A percentile compares a stretch with the other conserved stretches of the same genome.
Conservation (phyloP, 345 rosid species). For the Salix dunnii region DNA sequence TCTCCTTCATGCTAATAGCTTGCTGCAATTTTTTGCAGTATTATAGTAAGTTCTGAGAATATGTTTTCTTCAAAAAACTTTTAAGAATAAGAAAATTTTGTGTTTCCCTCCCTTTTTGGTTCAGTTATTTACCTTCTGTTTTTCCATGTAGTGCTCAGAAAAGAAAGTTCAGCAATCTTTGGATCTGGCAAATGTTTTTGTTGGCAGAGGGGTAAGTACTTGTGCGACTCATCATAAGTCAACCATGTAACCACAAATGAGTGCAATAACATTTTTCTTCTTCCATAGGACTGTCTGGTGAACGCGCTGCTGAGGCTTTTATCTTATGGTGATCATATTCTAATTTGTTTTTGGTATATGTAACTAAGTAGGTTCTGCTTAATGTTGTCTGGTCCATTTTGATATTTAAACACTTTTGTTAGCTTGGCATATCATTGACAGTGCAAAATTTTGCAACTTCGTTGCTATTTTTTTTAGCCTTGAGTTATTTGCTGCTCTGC, state of each 20-base stretch:
- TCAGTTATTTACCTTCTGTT: constrained; percentile 6
- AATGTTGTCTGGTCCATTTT: neutral
- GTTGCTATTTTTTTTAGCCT: constrained; percentile 3
- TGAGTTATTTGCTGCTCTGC: too few relatives aligned
- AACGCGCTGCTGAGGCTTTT: neutral
- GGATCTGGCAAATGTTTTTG: constrained; percentile 79
- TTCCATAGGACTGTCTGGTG: neutral
- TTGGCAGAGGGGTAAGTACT: constrained; percentile 78
- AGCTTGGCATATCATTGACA: neutral
- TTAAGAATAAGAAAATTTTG: neutral
- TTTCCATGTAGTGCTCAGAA: constrained; percentile 53
- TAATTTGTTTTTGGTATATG: neutral
- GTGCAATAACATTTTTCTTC: neutral
- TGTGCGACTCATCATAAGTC: neutral
- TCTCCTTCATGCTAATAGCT: neutral
- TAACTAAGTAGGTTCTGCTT: too few relatives aligned
- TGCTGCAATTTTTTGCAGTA: neutral
- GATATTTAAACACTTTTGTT: neutral
- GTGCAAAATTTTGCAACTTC: neutral
- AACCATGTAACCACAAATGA: neutral
- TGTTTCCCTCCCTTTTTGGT: neutral
- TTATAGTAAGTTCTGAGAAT: neutral
- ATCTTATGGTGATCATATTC: neutral
- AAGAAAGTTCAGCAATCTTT: constrained; percentile 48
- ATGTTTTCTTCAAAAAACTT: neutral